These are phyloP conservation scores for Capsicum chinense DNA, from an alignment of 257 asterid genomes.

Conservation along the genomic window DNA sequence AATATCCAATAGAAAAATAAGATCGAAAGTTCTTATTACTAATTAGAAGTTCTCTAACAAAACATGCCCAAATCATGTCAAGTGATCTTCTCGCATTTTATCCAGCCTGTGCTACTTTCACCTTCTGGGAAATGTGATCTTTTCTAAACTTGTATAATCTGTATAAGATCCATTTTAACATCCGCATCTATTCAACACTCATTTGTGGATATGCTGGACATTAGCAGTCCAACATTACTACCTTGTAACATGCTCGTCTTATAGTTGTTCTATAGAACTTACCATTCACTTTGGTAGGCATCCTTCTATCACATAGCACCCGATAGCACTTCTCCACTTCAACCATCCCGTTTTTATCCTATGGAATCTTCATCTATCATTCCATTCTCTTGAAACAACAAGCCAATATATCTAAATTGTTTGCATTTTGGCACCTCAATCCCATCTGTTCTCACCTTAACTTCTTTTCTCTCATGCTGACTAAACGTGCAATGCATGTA, in stretches of 20 bases:
- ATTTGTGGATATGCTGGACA: not conserved
- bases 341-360: not conserved
- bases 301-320: not conserved
- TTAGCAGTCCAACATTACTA: not conserved
- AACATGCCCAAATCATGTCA: not conserved
- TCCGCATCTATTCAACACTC: not conserved
- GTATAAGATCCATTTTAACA: not conserved
- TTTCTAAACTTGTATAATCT: not conserved
- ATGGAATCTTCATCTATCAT: not conserved
- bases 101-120: not conserved
- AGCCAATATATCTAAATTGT: not conserved
- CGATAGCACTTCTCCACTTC: not conserved
- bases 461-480: not conserved
- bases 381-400: not conserved
- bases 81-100: not conserved
- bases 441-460: not conserved
- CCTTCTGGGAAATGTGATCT: not conserved
- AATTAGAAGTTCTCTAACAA: too few relatives aligned
- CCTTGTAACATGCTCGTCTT: not conserved
- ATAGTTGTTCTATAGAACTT: not conserved
- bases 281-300: not conserved
- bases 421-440: not conserved
- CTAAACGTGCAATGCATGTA: too few relatives aligned
- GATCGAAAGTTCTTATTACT: too few relatives aligned
- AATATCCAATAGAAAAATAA: too few relatives aligned